Evolutionary conservation across 176 grass and related monocot genomes (phyloP).

Genomic region (Oropetium thomaeum): DNA sequence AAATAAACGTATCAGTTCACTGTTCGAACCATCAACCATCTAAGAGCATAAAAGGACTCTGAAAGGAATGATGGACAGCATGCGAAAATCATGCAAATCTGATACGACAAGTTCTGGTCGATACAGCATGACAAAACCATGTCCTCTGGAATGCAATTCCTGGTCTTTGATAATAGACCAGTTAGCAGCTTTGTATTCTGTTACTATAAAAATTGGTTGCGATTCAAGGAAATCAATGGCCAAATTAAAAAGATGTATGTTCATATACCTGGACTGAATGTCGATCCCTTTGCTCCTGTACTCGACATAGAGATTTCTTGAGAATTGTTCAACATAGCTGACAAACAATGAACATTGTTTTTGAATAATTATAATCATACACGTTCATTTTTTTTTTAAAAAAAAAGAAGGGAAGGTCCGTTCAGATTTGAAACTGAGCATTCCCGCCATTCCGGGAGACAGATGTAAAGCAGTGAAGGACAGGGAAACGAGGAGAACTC

Average conservation of each 20-base stretch:
- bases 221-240: neutral
- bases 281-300: conserved; percentile 79
- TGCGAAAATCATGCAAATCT: neutral
- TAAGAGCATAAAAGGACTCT: neutral
- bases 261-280: conserved; percentile 69
- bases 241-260: neutral
- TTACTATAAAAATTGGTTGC: neutral
- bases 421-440: neutral
- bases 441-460: neutral
- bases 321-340: conserved; percentile 74
- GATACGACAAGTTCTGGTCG: neutral
- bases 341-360: neutral
- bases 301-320: conserved; percentile 60
- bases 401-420: neutral
- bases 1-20: neutral
- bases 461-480: no score
- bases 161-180: neutral
- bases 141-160: neutral
- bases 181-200: neutral
- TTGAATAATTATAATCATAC: neutral
- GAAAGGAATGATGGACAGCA: neutral
- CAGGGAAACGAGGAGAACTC: neutral
- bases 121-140: neutral
- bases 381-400: neutral
- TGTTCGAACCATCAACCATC: neutral